phyloP scores from a whole-genome alignment of 1,139 yeast species.

The Yamadazyma dushanensis region DNA sequence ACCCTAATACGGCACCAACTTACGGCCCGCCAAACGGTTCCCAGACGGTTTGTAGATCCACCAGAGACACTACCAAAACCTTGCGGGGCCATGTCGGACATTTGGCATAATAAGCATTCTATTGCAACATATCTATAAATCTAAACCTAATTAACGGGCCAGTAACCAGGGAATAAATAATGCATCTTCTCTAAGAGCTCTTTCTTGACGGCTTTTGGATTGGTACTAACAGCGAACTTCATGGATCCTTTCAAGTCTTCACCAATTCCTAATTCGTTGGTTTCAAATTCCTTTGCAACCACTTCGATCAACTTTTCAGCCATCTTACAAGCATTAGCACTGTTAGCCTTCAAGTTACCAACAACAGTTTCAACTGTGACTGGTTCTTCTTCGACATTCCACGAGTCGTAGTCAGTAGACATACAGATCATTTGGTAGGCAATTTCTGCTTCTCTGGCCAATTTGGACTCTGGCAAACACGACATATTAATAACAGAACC shows the following conservation, averaged over 20 bases:
- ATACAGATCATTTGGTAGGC: constrained; percentile 97
- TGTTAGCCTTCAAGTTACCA: constrained; percentile 84
- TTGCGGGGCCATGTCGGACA: too few species aligned
- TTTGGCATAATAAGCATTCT: too few species aligned
- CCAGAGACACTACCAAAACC: too few species aligned
- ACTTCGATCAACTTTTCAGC: constrained; percentile 69
- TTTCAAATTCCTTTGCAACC: constrained; percentile 60
- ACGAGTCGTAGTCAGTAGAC: constrained; percentile 98
- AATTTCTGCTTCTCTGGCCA: constrained; percentile 96
- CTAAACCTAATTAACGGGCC: constrained; percentile 44
- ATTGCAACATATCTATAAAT: constrained; percentile 1
- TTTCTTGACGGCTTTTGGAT: constrained; percentile 70
- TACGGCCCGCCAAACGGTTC: too few species aligned
- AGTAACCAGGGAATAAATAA: constrained; percentile 90
- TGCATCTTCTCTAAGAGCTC: constrained; percentile 78
- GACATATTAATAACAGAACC: constrained; percentile 97
- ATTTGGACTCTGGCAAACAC: constrained; percentile 90
- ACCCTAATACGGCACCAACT: too few species aligned
- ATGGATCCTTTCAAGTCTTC: constrained; percentile 71
- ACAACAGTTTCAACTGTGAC: constrained; percentile 97
- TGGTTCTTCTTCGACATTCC: constrained; percentile 94
- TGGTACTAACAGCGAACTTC: constrained; percentile 80
- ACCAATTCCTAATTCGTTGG: constrained; percentile 57
- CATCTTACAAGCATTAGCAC: constrained; percentile 78
- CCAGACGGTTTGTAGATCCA: too few species aligned